These are phyloP conservation scores for Stellera chamaejasme DNA, from an alignment of 345 rosid genomes.

Conservation along the genomic window DNA sequence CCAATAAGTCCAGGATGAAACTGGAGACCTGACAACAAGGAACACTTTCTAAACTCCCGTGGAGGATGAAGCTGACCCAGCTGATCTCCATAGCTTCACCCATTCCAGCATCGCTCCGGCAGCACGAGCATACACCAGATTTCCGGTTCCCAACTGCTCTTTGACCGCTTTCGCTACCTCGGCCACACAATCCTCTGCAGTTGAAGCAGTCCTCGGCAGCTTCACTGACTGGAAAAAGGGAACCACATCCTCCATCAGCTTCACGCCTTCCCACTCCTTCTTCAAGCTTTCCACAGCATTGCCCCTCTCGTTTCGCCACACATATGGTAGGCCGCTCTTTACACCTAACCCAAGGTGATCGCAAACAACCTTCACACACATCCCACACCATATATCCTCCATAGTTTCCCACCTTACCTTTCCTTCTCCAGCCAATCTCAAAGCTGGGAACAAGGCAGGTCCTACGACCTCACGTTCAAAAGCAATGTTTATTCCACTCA, in stretches of 20 bases:
- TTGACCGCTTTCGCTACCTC: constrained; percentile 61
- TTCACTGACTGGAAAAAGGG: constrained; percentile 72
- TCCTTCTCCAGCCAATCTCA: constrained; percentile 77
- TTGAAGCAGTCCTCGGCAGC: constrained; percentile 42
- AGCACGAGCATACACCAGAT: constrained; percentile 62
- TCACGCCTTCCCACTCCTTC: constrained; percentile 97
- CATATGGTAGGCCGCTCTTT: constrained; percentile 82
- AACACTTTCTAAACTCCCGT: constrained; percentile 7
- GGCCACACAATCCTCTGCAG: constrained; percentile 57
- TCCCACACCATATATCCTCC: constrained; percentile 92
- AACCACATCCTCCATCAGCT: constrained; percentile 84
- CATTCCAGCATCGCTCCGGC: constrained; percentile 71
- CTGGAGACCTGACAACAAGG: not conserved
- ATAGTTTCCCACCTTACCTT: constrained; percentile 91
- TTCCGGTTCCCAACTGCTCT: constrained; percentile 48
- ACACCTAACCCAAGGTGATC: constrained; percentile 87
- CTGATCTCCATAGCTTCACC: constrained; percentile 64
- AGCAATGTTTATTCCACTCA: constrained; percentile 90
- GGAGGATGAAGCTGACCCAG: constrained; percentile 27
- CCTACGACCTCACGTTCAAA: constrained; percentile 72
- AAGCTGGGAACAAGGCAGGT: constrained; percentile 72
- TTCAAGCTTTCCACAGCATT: constrained; percentile 71
- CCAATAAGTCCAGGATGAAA: not conserved
- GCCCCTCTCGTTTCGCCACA: constrained; percentile 87
- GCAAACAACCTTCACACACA: constrained; percentile 73